Base-by-base conservation (phyloP, 345 rosid genomes). In the Erysimum cheiranthoides region DNA sequence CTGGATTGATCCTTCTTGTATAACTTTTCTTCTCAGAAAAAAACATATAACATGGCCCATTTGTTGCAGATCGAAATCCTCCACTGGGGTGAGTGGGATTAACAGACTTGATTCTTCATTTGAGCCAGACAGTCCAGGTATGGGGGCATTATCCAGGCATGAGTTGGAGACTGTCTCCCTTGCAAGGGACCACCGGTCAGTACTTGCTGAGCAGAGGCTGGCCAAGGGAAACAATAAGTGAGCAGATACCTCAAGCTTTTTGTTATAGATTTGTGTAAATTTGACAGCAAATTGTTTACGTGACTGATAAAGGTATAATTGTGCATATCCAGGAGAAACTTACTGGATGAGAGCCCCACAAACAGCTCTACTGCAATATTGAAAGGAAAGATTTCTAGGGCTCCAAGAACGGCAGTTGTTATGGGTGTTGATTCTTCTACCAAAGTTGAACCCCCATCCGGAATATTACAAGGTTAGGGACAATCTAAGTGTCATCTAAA, bases 171-270 rank as follows among this genome's bases (percentile, higher is more conserved):
- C 78, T 56, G 79, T 73, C 59, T 58, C 88, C 79, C 73, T 86
- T 70, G 82, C 86, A 39, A 84, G 84, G 81, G 96, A 89, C 10
- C 84, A 89, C 10, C 84, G 87, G 14, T 70, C 84, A 47, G 77
- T 83, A 76, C 53, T 66, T 61, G 36, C 70, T 53, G 93, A 87
- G 68, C 93, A 86, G 78, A 86, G 85, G 86, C 76, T 73, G 70
- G 68, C 74, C 61, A 90, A 88, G 86, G 86, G 90, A 80, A 86
- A 74, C 68, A 84, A 77, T 78, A 95, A 85, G 99, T 88, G 86
- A 79, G 89, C 66, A 36, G 30, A 66, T 43, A 67, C 59, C 57
- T 72, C 30, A 35, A 51, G 40, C 34, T 67, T 25, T 61, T 40
- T 60, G 43, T 42, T 14, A 12, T 13, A 45, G 36, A 13, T 45